Conservation (phyloP, 176 grass and related monocot genomes). For the Hyparrhenia diplandra region DNA sequence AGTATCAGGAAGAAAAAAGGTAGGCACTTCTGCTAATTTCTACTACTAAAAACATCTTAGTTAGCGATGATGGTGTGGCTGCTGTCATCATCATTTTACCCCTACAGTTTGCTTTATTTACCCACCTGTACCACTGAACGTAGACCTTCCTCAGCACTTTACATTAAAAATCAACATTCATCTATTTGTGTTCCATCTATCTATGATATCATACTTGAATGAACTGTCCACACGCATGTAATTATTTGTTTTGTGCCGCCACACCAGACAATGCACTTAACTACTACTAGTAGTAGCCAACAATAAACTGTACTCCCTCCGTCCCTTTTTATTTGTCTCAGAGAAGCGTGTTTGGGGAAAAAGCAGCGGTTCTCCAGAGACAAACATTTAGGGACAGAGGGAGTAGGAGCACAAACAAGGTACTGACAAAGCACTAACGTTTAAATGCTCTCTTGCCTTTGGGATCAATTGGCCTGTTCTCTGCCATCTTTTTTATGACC, state of each 20-base stretch:
- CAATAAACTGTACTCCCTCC: background rate
- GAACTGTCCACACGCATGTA: background rate
- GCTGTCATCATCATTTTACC: background rate
- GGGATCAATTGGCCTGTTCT: constrained; percentile 84
- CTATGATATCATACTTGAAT: background rate
- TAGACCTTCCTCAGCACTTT: background rate
- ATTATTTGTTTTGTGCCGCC: background rate
- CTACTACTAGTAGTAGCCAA: background rate
- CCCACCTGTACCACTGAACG: background rate
- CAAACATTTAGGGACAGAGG: too few relatives aligned
- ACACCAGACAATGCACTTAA: background rate
- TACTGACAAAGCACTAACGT: constrained; percentile 36
- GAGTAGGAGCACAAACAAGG: background rate
- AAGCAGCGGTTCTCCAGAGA: too few relatives aligned
- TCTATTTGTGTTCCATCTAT: background rate
- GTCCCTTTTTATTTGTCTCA: too few relatives aligned
- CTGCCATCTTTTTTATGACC: constrained; percentile 98
- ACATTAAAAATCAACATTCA: background rate
- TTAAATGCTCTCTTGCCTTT: constrained; percentile 94
- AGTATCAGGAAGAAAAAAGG: background rate
- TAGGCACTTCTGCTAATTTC: background rate
- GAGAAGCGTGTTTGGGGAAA: too few relatives aligned
- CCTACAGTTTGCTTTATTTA: background rate
- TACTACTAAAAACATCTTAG: background rate
- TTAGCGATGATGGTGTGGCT: background rate